A percentile compares a stretch with the other conserved stretches of the same genome.
Conservation (phyloP, 495 filamentous ascomycete species). For the Platismatia glauca region DNA sequence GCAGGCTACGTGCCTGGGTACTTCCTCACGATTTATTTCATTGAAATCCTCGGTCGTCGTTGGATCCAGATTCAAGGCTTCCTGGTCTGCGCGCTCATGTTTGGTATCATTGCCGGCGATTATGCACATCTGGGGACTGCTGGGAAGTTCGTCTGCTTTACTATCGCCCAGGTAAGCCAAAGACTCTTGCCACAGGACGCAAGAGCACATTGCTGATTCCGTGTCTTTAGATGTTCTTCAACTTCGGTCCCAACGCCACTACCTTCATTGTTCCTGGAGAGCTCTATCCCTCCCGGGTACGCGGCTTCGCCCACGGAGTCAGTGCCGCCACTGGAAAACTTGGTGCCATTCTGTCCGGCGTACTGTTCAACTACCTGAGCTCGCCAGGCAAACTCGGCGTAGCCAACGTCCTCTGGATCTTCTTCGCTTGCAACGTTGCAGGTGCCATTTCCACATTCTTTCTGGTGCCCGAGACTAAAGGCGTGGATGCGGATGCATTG, state of each 20-base stretch:
- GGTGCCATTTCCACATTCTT: conserved; percentile 26
- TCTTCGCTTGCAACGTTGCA: conserved; percentile 27
- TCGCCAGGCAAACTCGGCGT: conserved; percentile 21
- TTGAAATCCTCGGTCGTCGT: conserved; percentile 69
- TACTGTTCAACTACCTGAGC: conserved; percentile 28
- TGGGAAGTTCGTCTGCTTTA: conserved; percentile 53
- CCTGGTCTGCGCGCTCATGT: conserved; percentile 62
- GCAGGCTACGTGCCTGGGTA: conserved; percentile 72
- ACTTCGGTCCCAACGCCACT: conserved; percentile 73
- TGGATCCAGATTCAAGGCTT: conserved; percentile 74
- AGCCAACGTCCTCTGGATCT: conserved; percentile 27
- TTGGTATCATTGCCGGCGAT: conserved; percentile 64
- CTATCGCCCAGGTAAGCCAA: conserved; percentile 45
- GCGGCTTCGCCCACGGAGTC: conserved; percentile 76
- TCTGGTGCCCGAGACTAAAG: conserved; percentile 27
- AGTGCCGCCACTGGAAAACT: conserved; percentile 77
- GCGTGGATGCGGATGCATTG: conserved; percentile 26
- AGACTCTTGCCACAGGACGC: too few relatives aligned
- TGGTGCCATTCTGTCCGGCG: conserved; percentile 51
- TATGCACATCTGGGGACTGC: conserved; percentile 47
- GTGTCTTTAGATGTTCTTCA: conserved; percentile 63
- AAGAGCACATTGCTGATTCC: not conserved
- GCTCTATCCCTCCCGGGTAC: conserved; percentile 80
- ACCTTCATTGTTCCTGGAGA: conserved; percentile 90
- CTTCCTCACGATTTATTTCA: conserved; percentile 61